Conservation (phyloP, 495 filamentous ascomycete genomes). For the Penicillium daleae region DNA sequence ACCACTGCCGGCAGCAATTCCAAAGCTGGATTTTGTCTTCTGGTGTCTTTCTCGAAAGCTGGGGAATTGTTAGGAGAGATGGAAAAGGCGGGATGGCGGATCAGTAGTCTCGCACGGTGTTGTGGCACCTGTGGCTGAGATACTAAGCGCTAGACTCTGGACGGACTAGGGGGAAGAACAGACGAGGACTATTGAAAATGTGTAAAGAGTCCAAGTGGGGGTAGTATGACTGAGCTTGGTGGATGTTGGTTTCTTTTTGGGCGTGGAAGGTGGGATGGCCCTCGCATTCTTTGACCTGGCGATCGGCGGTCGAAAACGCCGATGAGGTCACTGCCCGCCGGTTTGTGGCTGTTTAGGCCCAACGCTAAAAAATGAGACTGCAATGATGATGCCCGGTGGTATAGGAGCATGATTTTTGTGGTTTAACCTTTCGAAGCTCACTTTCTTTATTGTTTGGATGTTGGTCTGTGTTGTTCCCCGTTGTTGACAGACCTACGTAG, state of each 20-base stretch:
- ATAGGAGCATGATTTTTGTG: neutral
- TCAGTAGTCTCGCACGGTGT: conserved; percentile 6
- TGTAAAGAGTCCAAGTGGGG: neutral
- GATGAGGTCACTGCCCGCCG: conserved; percentile 30
- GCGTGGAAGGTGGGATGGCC: conserved; percentile 14
- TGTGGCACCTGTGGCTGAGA: conserved; percentile 21
- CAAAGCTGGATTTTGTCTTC: neutral
- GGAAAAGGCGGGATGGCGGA: conserved; percentile 18
- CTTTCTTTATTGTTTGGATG: neutral
- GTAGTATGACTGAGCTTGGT: no score
- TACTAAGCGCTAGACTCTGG: conserved; percentile 25
- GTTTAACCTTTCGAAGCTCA: neutral
- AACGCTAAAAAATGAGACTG: conserved; percentile 1
- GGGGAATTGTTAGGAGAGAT: neutral
- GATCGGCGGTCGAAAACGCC: conserved; percentile 20
- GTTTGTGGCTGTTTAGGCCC: conserved; percentile 12
- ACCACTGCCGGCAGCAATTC: neutral
- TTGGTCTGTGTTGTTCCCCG: neutral
- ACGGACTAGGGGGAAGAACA: conserved; percentile 19
- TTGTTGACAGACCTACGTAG: neutral
- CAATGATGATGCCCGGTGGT: neutral
- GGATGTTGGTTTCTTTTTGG: neutral
- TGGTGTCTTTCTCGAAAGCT: neutral
- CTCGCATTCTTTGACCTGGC: conserved; percentile 14
- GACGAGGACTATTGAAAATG: neutral